Base-by-base conservation (phyloP, 345 rosid genomes). In the Citrus sinensis region DNA sequence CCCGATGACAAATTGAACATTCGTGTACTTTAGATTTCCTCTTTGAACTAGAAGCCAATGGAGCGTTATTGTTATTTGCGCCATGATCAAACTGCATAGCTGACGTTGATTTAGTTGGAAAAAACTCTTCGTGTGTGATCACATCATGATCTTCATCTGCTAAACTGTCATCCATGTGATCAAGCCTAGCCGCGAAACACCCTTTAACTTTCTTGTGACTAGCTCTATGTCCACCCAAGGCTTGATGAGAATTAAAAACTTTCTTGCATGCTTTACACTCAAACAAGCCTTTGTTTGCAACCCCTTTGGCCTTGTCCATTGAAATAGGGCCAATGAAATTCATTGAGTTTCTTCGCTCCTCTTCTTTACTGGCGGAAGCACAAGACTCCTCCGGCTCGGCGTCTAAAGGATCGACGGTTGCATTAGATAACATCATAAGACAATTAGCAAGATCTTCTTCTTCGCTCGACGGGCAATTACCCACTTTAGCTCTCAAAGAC, bases 121-220 rank as follows among this genome's bases (percentile, higher is more conserved):
- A 80, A 70, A 88, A 85, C 59, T 87, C 97, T 25, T 89, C 93
- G 51, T 86, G 85, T 0, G 88, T 86, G 78, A 87, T 81, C 64
- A 82, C 85, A 35, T 87, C 87, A 29, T 77, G 79, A 62, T 80
- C 89, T 7, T 87, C 89, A 9, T 88, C 91, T 7, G 76, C 85
- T 37, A 80, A 49, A 70, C 77, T 79, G 58, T 86, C 87, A 25
- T 87, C 87, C 1, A 73, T 74, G 1, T 81, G 84, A 73, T 90
- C 92, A 32, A 84, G 77, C 78, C 92, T 79, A 0, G 97, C 92
- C 14, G 99, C 99, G 79, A 93, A 97, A 76, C 99, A 97, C 34
- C 99, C 99, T 82, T 93, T 94, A 46, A 97, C 99, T 75, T 97
- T 97, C 88, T 97, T 94, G 86, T 97, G 99, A 85, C 99, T 97